Conservation (phyloP, 495 filamentous ascomycete genomes). For the Chaetomium fimeti region DNA sequence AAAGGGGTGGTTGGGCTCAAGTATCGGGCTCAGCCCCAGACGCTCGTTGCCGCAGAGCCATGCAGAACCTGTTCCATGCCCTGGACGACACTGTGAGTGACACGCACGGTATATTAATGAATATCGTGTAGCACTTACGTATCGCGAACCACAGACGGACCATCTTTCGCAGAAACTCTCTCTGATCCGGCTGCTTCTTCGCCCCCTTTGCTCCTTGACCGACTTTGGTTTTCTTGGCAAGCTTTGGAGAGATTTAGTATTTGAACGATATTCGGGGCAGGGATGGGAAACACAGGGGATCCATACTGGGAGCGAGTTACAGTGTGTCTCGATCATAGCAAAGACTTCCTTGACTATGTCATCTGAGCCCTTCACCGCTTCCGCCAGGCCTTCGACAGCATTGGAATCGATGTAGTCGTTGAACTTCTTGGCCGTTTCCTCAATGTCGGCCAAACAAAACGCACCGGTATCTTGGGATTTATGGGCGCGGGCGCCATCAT, state of each 20-base stretch:
- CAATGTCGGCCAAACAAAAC: conserved; percentile 40
- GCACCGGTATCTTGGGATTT: conserved; percentile 31
- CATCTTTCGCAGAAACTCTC: conserved; percentile 33
- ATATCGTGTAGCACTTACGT: conserved; percentile 32
- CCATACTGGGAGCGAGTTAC: conserved; percentile 24
- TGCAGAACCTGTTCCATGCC: conserved; percentile 38
- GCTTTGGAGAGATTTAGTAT: not conserved
- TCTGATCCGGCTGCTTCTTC: conserved; percentile 13
- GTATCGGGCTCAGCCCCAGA: conserved; percentile 35
- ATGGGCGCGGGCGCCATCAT: conserved; percentile 10
- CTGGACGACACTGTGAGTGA: conserved; percentile 20
- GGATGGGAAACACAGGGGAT: not conserved
- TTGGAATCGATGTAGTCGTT: conserved; percentile 34
- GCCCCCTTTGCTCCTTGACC: not conserved
- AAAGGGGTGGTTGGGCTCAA: conserved; percentile 26
- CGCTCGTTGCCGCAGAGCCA: conserved; percentile 37
- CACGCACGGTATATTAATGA: not conserved
- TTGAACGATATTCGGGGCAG: not conserved
- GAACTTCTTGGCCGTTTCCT: conserved; percentile 36
- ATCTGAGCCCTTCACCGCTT: conserved; percentile 22
- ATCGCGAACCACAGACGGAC: conserved; percentile 46
- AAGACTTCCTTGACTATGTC: conserved; percentile 27
- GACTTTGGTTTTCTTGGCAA: not conserved
- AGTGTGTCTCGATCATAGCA: conserved; percentile 27
- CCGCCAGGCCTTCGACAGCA: conserved; percentile 25